phyloP scores from a whole-genome alignment of 2,329 filamentous ascomycete genomes.

The Fulvia fulva region DNA sequence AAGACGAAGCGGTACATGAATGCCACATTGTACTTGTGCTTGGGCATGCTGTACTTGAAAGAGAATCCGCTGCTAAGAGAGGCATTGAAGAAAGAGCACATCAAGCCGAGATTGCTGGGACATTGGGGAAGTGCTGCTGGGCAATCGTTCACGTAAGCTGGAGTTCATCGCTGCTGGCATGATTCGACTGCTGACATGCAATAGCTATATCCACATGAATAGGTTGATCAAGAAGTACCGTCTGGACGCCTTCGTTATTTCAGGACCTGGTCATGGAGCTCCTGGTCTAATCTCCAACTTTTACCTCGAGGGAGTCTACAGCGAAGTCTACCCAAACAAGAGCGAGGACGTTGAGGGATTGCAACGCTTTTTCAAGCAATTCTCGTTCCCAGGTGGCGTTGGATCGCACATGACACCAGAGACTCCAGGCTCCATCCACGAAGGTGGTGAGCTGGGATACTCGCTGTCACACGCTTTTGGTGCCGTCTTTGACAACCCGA shows the following conservation, averaged over 20 bases:
- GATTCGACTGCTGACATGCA: conserved; percentile 5
- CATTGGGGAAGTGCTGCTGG: conserved; percentile 80
- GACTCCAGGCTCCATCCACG: conserved; percentile 68
- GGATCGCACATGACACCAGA: conserved; percentile 45
- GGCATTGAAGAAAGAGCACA: conserved; percentile 63
- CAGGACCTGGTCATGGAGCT: conserved; percentile 73
- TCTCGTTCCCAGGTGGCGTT: conserved; percentile 76
- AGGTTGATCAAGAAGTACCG: conserved; percentile 72
- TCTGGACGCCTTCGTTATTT: conserved; percentile 67
- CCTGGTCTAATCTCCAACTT: conserved; percentile 72
- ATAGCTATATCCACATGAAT: conserved; percentile 71
- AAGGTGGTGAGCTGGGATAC: conserved; percentile 79
- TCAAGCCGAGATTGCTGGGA: conserved; percentile 70
- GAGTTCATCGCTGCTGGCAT: neutral
- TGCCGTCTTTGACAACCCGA: conserved; percentile 68
- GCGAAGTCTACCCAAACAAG: conserved; percentile 72
- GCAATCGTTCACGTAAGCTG: conserved; percentile 62
- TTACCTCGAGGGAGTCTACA: conserved; percentile 74
- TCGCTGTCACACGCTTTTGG: conserved; percentile 76
- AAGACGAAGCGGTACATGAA: conserved; percentile 71
- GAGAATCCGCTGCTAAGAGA: conserved; percentile 69
- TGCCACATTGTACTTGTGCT: conserved; percentile 68
- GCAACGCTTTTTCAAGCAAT: conserved; percentile 75
- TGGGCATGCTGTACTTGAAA: conserved; percentile 77
- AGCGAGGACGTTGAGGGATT: conserved; percentile 65